These are phyloP conservation scores for Botryotinia calthae DNA, from an alignment of 2,329 filamentous ascomycete species.

Conservation along the genomic window DNA sequence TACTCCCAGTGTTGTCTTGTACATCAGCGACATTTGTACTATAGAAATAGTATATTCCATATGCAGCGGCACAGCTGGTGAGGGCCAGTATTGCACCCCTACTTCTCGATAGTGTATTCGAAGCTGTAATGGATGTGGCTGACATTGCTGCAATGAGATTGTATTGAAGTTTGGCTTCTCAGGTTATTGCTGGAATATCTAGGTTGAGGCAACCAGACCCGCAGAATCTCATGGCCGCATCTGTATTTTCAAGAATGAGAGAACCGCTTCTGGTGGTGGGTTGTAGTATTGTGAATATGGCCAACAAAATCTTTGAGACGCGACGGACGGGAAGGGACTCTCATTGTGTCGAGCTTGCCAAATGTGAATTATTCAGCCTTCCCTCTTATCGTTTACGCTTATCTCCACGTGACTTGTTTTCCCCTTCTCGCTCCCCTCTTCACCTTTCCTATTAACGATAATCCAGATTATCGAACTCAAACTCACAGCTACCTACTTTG, in stretches of 20 bases:
- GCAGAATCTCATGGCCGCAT: conserved; percentile 6
- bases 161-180: neutral
- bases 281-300: neutral
- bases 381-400: neutral
- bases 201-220: conserved; percentile 10
- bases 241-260: neutral
- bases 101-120: conserved; percentile 52
- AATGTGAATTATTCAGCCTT: conserved; percentile 11
- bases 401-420: neutral
- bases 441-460: neutral
- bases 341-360: conserved; percentile 6
- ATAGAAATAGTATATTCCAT: conserved; percentile 59
- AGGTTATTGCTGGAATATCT: neutral
- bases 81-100: conserved; percentile 55
- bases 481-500: neutral
- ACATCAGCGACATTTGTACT: conserved; percentile 26
- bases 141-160: conserved; percentile 30
- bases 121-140: conserved; percentile 49
- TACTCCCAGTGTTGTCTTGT: neutral
- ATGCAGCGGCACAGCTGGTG: conserved; percentile 55
- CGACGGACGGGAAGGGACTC: neutral
- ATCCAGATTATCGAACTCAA: neutral
- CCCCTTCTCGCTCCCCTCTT: neutral
- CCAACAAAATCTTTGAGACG: neutral
- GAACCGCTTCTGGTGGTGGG: neutral